Base-by-base conservation (phyloP, 2,329 filamentous ascomycete genomes). In the Clonostachys sp. region DNA sequence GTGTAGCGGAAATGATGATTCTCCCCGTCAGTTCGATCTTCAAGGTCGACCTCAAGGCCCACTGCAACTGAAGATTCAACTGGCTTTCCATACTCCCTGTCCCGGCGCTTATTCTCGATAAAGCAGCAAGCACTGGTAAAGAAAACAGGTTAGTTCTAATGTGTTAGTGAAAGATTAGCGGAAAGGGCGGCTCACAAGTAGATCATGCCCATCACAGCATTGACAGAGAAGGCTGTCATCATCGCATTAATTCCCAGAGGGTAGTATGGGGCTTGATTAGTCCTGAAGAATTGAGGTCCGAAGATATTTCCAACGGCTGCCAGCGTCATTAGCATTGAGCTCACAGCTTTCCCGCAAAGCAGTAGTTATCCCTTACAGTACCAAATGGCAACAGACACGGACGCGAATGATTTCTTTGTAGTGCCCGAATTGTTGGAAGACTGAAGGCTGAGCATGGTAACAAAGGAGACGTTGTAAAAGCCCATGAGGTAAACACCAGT, bases 401-500 rank as follows among this genome's bases (percentile, higher is more conserved):
- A 30, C 24, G 24, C 24, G 24, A 30, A 30, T 4, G 24, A 30
- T 51, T 64, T 64, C 35, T 64, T 64, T 0, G 61, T 63, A 0
- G 57, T 53, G 0, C 61, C 61, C 2, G 59, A 57, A 2, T 52
- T 61, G 5, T 64, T 64, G 0, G 61, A 61, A 0, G 62, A 63
- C 12, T 52, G 55, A 1, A 64, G 36, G 24, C 62, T 64, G 1
- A 64, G 49, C 13, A 61, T 50, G 1, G 61, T 55, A 1, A 62
- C 55, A 48, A 54, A 65, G 0, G 61, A 54, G 0, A 58, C 56
- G 16, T 64, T 64, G n/a, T 64, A 64, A 34, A 64, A 64, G 0
- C 61, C 61, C 61, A 64, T 61, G 1, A 65, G 46, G 30, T 65
- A 64, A 4, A 63, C 61, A 0, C 58, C 60, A 0, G 61, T 58